A percentile compares a stretch with the other conserved stretches of the same genome.
These are phyloP conservation scores for Trichosporon faecale DNA, from an alignment of 1,284 basidiomycete genomes.

Conservation along the genomic window DNA sequence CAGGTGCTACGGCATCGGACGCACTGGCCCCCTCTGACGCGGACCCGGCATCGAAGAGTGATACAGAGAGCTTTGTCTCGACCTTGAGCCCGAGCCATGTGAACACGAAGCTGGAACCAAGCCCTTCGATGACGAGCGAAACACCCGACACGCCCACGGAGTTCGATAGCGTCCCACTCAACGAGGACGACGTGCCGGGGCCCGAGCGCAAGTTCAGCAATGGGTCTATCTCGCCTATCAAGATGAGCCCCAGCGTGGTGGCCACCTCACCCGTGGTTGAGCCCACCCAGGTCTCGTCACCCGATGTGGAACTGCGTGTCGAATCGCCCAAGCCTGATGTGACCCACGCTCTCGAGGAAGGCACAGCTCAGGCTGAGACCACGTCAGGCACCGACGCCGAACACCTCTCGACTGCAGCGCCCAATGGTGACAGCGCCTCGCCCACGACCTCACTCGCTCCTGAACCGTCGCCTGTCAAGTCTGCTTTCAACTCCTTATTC, in stretches of 20 bases:
- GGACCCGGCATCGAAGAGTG: slow-evolving; percentile 4
- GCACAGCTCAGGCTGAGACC: not conserved
- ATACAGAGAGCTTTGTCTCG: slow-evolving; percentile 8
- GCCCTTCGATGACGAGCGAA: not conserved
- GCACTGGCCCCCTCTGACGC: slow-evolving; percentile 5
- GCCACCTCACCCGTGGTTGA: not conserved
- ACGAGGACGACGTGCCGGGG: not conserved
- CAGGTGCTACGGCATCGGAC: slow-evolving; percentile 6
- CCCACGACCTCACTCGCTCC: not conserved
- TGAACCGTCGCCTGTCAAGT: not conserved
- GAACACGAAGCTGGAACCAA: not conserved
- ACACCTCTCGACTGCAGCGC: not conserved
- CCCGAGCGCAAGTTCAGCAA: not conserved
- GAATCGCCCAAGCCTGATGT: not conserved
- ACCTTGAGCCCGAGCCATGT: slow-evolving; percentile 1
- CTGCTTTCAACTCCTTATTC: not conserved
- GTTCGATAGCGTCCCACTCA: not conserved
- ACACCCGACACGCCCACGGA: not conserved
- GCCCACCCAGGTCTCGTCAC: not conserved
- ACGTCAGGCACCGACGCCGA: not conserved
- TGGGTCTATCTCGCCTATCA: slow-evolving; percentile 4
- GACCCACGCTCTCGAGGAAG: not conserved
- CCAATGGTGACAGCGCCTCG: not conserved
- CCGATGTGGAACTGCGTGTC: slow-evolving; percentile 1
- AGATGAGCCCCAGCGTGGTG: not conserved